Evolutionary conservation across 208 protist genomes (phyloP), one percentile per base, ranked within the genome.

Genomic region (Crithidia mellificae): DNA sequence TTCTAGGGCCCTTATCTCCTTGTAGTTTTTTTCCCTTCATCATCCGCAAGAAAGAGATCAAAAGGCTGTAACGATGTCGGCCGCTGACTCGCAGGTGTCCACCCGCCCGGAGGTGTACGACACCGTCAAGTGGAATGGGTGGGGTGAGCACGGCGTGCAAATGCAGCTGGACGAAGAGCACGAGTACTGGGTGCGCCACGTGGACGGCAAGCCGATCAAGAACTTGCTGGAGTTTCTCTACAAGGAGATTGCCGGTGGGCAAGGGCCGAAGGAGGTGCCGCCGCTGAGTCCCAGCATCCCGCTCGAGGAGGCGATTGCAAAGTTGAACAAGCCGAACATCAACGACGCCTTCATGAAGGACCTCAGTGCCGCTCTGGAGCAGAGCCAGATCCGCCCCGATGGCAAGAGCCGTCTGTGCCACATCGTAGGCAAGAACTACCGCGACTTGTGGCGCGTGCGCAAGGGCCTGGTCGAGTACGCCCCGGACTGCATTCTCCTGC

Each of bases 401-500:
- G 86, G 70, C 30, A 71, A 78, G 55, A 91, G 84, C 58, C 90
- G 93, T 41, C 78, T 97, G 15, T 77, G 61, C n/a, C 93, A 97
- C 78, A 81, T 92, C 12, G 77, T 84, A 17, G 93, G 93, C n/a
- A 96, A 97, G 68, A 97, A 96, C 80, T 97, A 96, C 78, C 78
- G 91, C 50, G 95, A 98, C 61, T 69, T 98, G 25, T 97, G 93
- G 85, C 84, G 90, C 20, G 67, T 98, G 39, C 84, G 96, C 36
- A 83, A 79, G 7, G 96, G 96, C 12, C 75, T 92, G 47, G 76
- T 98, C 12, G 87, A 94, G 68, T 80, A 91, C 39, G 82, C 94
- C 2, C 94, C 96, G 12, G 96, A 98, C 74, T 88, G 88, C 41
- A 85, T 98, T 27, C 53, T 97, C 20, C 85, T 96, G 24, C 94